phyloP scores from a whole-genome alignment of 441 rosid genomes.

The Kokia cookei region DNA sequence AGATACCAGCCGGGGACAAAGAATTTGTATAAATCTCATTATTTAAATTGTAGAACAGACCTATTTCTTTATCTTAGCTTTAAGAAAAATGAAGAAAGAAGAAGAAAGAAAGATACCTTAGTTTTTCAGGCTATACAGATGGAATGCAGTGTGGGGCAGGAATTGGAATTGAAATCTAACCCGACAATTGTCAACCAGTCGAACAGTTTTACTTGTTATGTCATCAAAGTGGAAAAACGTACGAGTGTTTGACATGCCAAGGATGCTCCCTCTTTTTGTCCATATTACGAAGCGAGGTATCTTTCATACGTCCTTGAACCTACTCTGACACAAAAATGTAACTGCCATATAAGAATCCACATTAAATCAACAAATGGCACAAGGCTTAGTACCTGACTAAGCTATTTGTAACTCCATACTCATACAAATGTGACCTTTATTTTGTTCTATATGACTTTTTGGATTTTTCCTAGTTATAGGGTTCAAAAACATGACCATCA shows the following conservation, averaged over 20 bases:
- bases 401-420: neutral
- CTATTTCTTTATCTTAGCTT: neutral
- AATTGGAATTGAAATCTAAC: neutral
- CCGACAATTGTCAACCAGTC: neutral
- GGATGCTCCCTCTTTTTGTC: constrained; percentile 4
- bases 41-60: neutral
- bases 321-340: constrained; percentile 3
- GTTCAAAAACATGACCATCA: neutral
- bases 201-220: neutral
- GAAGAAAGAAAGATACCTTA: neutral
- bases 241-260: neutral
- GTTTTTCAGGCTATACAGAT: neutral
- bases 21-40: neutral
- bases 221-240: neutral
- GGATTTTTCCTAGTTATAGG: neutral
- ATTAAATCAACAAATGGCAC: constrained; percentile 5
- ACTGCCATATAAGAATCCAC: constrained; percentile 9
- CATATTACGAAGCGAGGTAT: constrained; percentile 5
- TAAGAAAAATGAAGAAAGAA: neutral
- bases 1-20: neutral
- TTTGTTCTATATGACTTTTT: neutral
- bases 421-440: neutral
- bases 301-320: constrained; percentile 4
- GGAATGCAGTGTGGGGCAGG: neutral
- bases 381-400: neutral